Evolutionary conservation across 164 flowering plant genomes (phyloP).

Genomic region (Hamamelis virginiana): DNA sequence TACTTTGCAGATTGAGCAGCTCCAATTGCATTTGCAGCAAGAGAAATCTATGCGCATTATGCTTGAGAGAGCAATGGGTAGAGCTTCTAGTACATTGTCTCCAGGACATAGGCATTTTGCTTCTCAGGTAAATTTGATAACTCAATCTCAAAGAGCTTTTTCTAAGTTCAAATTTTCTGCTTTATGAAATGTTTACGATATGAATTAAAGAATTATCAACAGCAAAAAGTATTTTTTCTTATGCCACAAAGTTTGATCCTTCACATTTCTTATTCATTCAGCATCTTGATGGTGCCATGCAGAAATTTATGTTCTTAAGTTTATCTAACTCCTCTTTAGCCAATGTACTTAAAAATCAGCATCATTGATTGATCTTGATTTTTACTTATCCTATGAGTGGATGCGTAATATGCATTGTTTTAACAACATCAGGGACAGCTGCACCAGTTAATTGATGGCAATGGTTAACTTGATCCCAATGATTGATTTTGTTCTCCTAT

Average conservation of each 20-base stretch:
- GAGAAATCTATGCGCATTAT: conserved; percentile 71
- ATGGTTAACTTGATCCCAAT: too few species aligned
- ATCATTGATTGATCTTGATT: too few species aligned
- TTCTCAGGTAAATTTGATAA: conserved; percentile 48
- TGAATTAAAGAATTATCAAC: background rate
- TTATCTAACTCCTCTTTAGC: too few species aligned
- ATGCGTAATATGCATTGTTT: too few species aligned
- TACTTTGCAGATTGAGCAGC: conserved; percentile 67
- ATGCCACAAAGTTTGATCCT: background rate
- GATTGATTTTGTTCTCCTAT: too few species aligned
- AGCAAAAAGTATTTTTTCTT: background rate
- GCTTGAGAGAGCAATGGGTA: conserved; percentile 90
- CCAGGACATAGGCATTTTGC: conserved; percentile 90
- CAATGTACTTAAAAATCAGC: too few species aligned
- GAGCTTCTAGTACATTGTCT: conserved; percentile 83
- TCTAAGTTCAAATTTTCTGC: background rate
- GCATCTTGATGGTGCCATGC: background rate
- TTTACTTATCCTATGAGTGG: too few species aligned
- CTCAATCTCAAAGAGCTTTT: background rate
- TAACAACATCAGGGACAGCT: too few species aligned
- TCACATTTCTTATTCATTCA: background rate
- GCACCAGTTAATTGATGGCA: too few species aligned
- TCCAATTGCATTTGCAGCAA: conserved; percentile 67
- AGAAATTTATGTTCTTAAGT: too few species aligned
- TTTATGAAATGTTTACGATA: background rate